Base-by-base conservation (phyloP, 1,284 basidiomycete species). In the Trichosporon sp. region DNA sequence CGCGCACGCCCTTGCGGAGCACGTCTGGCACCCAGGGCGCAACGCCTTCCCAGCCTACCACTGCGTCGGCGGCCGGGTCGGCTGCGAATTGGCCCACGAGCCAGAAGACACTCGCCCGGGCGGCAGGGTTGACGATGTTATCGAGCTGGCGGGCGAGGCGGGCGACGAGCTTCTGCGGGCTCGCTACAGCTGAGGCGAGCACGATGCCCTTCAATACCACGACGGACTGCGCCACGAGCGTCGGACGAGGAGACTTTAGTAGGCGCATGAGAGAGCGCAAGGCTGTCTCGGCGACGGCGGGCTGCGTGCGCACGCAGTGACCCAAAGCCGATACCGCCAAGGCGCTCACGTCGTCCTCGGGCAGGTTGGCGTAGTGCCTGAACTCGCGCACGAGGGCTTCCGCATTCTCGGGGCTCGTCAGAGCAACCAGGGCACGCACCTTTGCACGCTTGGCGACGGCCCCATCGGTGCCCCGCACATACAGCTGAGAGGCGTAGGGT, bases 61-160 rank as follows among this genome's bases (percentile, higher is more conserved):
- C 59, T 2, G 61, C 58, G 19, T 65, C 59, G 0, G 65, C 59
- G 21, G 64, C 64, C 19, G 73, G 71, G 29, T 62, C 61, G 5
- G 72, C 82, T 3, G 89, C 85, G 75, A 91, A 92, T 76, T 95
- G 91, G 0, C 94, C 94, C 0, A 92, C 91, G 0, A 96, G 85
- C 92, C 92, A 95, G 40, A 92, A 81, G 0, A 95, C 87, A 69
- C 89, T 93, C 0, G 92, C 91, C 25, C 90, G 82, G 0, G 94
- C 92, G 67, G 86, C 84, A 1, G 89, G 83, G 71, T 92, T 89
- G 14, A 82, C 84, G 58, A 97, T 90, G 59, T 87, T 87, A 61
- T 91, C 89, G 37, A 95, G 84, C 32, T 86, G 83, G 59, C 85
- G 82, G 0, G 90, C 89, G 5, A 96, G 85, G 33, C 87, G 85